Base-by-base conservation (phyloP, 176 grass and related monocot species). In the Echinochloa phyllopogon region DNA sequence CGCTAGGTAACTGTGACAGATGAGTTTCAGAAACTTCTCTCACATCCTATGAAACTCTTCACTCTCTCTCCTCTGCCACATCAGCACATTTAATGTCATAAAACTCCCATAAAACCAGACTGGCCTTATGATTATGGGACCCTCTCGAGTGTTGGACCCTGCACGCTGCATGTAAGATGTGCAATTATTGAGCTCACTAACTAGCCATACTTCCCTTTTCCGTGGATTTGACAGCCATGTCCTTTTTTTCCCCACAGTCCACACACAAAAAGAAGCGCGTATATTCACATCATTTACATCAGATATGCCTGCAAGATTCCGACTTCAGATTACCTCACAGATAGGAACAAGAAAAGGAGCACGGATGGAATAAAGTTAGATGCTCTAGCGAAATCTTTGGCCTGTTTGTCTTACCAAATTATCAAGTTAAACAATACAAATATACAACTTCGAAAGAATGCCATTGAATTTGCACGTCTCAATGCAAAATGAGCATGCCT, bases 171-270 rank as follows among this genome's bases (percentile, higher is more conserved):
- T 57, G 83, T 57, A 86, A 82, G 72, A 77, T 78, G 65, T 65
- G 45, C 25, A 82, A 86, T 89, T 80, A 74, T 89, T 80, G 87
- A 75, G 76, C 74, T 25, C 71, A 25, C 65, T 74, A 39, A 59
- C 67, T 79, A 24, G 40, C 40, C 62, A 73, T 66, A 16, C 47
- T 24, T 4, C 20, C 56, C 27, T 78, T 86, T 83, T 67, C 15
- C 48, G 41, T 70, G 47, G 84, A 86, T 78, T 86, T 86, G 74
- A 83, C 66, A 83, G 50, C 38, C 49, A 69, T 78, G 88, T 40
- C 88, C 48, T 78, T 83, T 65, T 78, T 83, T 65, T 65, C 56
- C 12, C 9, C 57, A 25, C 4, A 51, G 49, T 60, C 59, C 48
- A 41, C 3, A 17, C 55, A 33, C 29, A 33, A 86, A 62, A 73